These are phyloP conservation scores for Curvularia eragrostidis DNA, from an alignment of 2,329 filamentous ascomycete species.

Conservation along the genomic window DNA sequence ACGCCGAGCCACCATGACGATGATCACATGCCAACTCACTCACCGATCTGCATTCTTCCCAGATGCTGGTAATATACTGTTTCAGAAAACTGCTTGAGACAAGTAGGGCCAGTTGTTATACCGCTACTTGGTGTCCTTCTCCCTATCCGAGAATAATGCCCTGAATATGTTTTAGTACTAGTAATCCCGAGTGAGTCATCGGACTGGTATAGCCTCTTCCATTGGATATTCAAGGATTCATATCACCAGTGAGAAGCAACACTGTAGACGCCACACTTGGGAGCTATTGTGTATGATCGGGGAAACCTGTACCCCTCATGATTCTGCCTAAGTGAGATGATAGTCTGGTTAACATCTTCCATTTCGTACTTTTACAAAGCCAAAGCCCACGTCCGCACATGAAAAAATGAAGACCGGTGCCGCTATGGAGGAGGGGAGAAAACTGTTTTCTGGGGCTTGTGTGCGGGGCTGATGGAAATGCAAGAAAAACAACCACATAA, in stretches of 20 bases:
- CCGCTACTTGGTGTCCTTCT: background rate
- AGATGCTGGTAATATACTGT: background rate
- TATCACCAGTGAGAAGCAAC: background rate
- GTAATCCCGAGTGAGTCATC: background rate
- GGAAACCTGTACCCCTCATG: background rate
- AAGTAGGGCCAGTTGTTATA: too few species aligned
- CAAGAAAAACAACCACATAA: conserved; percentile 33
- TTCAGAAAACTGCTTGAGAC: background rate
- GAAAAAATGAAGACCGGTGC: conserved; percentile 30
- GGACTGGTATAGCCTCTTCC: background rate
- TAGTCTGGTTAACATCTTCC: conserved; percentile 11
- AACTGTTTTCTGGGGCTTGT: conserved; percentile 13
- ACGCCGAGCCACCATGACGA: conserved; percentile 24
- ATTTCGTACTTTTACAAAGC: conserved; percentile 36
- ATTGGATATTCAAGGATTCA: background rate
- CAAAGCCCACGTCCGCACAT: conserved; percentile 15
- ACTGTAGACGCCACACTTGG: background rate
- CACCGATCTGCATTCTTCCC: background rate
- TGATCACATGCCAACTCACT: conserved; percentile 23
- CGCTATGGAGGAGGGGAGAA: conserved; percentile 37
- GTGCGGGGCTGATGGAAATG: conserved; percentile 27
- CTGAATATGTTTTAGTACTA: background rate
- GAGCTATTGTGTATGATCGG: background rate
- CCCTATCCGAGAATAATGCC: background rate
- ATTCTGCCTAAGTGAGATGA: background rate